Evolutionary conservation across 805 yeast genomes (phyloP), one percentile per base, ranked within the genome.

Genomic region (Sugiyamaella floridensis): DNA sequence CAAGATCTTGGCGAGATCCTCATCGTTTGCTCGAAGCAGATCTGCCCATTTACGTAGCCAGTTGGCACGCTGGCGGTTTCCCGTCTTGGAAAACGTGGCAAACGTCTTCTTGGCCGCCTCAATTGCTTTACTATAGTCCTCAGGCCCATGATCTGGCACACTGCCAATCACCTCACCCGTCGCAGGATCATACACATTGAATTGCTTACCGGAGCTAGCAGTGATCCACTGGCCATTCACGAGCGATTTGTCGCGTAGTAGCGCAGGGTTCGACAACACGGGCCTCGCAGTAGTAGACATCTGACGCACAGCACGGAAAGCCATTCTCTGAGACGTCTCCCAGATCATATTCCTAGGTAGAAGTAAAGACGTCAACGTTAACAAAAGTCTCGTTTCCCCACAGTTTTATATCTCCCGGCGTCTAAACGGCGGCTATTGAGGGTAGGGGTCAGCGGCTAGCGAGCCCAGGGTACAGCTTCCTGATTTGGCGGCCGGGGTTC

Each of bases 141-240:
- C 85, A 3, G 72, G 64, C 10, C 76, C 68, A 59, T 76, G 70
- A 34, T 85, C 81, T 9, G 86, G 78, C 2, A 85, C 85, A 2
- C 72, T 69, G 5, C 81, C 77, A 22, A 82, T 60, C 14, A 72
- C 69, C 16, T 75, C 75, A 19, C 72, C 75, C 22, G 77, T 75
- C 0, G 95, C 95, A 4, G 97, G 97, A 66, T 92, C 88, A 12
- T 69, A 67, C 15, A 90, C 95, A 2, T 74, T 70, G 66, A 89
- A 89, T 2, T 75, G 67, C 15, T 72, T 71, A 8, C 71, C 66
- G 12, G 74, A 66, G 12, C 66, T 55, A 5, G 78, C 68, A 26
- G 69, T 60, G 34, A 80, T 65, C 95, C 96, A 89, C 60, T 81
- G 71, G 42, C 96, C 96, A 61, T 86, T 81, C 66, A 87, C 72